Conservation (phyloP, 257 asterid genomes). For the Fraxinus americana region DNA sequence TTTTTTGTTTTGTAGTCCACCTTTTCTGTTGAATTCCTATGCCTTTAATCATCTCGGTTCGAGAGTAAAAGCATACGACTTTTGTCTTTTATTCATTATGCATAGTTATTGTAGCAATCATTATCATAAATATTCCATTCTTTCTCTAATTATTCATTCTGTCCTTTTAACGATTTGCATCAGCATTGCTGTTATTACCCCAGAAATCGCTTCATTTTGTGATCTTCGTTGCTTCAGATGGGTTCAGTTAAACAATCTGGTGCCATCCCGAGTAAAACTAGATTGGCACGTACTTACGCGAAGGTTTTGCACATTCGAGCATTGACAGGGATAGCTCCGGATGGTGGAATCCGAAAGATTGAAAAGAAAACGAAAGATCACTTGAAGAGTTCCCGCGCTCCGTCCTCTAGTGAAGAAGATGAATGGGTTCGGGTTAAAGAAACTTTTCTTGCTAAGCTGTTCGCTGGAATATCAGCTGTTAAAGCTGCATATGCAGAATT, state of each 20-base stretch:
- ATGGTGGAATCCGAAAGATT: constrained; percentile 30
- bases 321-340: background rate
- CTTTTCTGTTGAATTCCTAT: constrained; percentile 10
- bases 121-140: constrained; percentile 41
- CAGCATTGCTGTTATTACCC: background rate
- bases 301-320: constrained; percentile 58
- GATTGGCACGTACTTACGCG: constrained; percentile 64
- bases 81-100: constrained; percentile 48
- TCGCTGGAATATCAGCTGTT: constrained; percentile 63
- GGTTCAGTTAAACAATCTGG: constrained; percentile 51
- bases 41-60: constrained; percentile 48
- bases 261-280: constrained; percentile 29
- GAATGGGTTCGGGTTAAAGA: constrained; percentile 37
- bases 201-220: background rate
- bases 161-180: no score
- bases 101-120: constrained; percentile 39
- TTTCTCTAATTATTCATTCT: constrained; percentile 8
- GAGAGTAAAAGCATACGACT: constrained; percentile 52
- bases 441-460: constrained; percentile 72
- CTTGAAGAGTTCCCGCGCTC: constrained; percentile 13
- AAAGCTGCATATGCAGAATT: constrained; percentile 82
- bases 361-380: constrained; percentile 30
- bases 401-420: background rate
- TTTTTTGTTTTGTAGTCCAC: background rate
- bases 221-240: constrained; percentile 55